Percentiles rank a stretch among this genome's conserved stretches.
Evolutionary conservation across 2,329 filamentous ascomycete species (phyloP).

Genomic region (Hypoxylon sp.): DNA sequence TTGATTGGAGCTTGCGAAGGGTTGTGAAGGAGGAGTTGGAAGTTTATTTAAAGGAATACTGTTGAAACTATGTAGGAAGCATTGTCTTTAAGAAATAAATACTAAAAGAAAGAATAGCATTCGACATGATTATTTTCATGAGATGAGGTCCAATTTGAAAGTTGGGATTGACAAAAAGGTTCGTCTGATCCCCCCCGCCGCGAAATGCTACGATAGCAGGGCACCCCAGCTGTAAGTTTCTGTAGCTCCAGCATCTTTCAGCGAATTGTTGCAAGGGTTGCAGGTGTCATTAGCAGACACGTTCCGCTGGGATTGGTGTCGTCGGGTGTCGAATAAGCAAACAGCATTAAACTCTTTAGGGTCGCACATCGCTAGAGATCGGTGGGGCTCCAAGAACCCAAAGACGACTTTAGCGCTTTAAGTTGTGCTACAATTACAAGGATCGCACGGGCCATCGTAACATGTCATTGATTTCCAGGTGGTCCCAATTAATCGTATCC

Average conservation of each 20-base stretch:
- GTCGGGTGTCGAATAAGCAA: conserved; percentile 12
- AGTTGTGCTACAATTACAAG: conserved; percentile 10
- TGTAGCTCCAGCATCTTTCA: not conserved
- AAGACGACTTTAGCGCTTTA: too few relatives aligned
- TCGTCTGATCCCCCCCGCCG: conserved; percentile 16
- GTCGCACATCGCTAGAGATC: conserved; percentile 19
- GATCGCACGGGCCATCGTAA: conserved; percentile 23
- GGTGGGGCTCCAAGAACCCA: conserved; percentile 20
- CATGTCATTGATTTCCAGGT: conserved; percentile 33
- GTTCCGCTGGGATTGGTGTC: conserved; percentile 16
- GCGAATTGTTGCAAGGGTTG: conserved; percentile 8
- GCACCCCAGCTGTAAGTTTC: conserved; percentile 1
- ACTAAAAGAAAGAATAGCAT: not conserved
- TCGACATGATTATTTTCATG: conserved; percentile 18
- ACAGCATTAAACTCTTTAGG: conserved; percentile 10
- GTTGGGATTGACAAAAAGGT: conserved; percentile 13
- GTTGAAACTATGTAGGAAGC: not conserved
- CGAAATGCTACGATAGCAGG: conserved; percentile 29
- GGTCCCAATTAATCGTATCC: conserved; percentile 23
- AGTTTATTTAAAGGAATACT: not conserved
- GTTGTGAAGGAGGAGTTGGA: not conserved
- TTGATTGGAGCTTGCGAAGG: not conserved
- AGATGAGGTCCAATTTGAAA: conserved; percentile 12
- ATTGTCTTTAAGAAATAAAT: conserved; percentile 6
- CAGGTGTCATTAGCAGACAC: conserved; percentile 21